A percentile compares a stretch with the other conserved stretches of the same genome.
Conservation (phyloP, 2,329 filamentous ascomycete species). For the Stagonosporopsis chrysanthemi region DNA sequence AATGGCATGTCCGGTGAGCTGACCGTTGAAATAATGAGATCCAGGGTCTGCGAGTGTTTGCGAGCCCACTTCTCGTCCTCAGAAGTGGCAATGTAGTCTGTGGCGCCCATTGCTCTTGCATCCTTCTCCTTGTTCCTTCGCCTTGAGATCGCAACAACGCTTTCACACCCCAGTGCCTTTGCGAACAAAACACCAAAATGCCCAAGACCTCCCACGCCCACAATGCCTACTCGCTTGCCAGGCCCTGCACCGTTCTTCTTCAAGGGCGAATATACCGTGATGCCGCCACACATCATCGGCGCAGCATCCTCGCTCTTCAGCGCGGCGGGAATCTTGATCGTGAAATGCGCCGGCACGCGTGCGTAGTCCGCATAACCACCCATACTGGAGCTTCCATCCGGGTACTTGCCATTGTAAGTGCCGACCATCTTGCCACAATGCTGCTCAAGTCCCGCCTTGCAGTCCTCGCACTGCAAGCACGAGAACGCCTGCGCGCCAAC, state of each 20-base stretch:
- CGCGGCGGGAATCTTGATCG: slow-evolving; percentile 62
- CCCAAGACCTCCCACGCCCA: slow-evolving; percentile 76
- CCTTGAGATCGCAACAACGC: slow-evolving; percentile 70
- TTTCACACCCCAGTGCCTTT: slow-evolving; percentile 73
- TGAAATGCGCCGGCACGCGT: slow-evolving; percentile 66
- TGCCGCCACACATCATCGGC: slow-evolving; percentile 79
- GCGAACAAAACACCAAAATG: slow-evolving; percentile 78
- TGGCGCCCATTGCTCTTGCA: slow-evolving; percentile 68
- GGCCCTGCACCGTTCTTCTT: slow-evolving; percentile 71
- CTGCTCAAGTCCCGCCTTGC: slow-evolving; percentile 55
- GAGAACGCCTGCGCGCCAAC: slow-evolving; percentile 60
- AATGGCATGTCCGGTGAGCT: slow-evolving; percentile 69
- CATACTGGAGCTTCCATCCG: slow-evolving; percentile 66
- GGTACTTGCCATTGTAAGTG: slow-evolving; percentile 67
- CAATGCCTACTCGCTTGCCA: slow-evolving; percentile 73
- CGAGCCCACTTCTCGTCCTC: slow-evolving; percentile 64
- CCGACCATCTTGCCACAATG: slow-evolving; percentile 58
- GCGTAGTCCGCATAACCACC: slow-evolving; percentile 68
- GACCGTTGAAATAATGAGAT: slow-evolving; percentile 68
- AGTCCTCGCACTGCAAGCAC: slow-evolving; percentile 64
- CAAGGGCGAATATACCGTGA: slow-evolving; percentile 76
- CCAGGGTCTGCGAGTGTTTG: slow-evolving; percentile 63
- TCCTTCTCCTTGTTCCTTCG: slow-evolving; percentile 66
- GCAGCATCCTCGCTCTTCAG: slow-evolving; percentile 62
- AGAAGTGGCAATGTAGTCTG: slow-evolving; percentile 65